Conservation (phyloP, 1,284 basidiomycete genomes). For the Irpex sp. region DNA sequence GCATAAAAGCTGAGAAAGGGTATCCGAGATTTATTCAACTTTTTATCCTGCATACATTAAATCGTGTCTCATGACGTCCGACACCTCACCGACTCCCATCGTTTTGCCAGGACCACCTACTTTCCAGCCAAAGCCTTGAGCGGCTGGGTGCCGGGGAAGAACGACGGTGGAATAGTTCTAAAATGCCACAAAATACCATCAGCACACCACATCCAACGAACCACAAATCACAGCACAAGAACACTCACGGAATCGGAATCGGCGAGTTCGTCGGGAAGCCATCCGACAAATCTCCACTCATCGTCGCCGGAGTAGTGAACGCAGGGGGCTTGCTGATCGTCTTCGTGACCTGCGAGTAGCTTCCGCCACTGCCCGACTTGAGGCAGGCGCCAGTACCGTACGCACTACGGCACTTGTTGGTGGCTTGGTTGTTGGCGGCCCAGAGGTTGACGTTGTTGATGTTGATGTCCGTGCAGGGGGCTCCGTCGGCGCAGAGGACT, state of each 20-base stretch:
- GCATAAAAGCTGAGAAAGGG: too few species aligned
- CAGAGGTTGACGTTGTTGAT: constrained; percentile 31
- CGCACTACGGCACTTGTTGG: constrained; percentile 30
- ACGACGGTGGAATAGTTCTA: constrained; percentile 30
- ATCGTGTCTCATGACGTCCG: not conserved
- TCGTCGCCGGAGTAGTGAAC: constrained; percentile 26
- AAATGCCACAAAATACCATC: not conserved
- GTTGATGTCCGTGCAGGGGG: constrained; percentile 29
- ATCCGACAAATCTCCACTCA: constrained; percentile 26
- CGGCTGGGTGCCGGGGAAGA: constrained; percentile 27
- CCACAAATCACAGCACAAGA: not conserved
- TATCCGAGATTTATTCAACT: too few species aligned
- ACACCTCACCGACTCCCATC: not conserved
- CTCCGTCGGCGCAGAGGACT: constrained; percentile 30
- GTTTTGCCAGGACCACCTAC: not conserved
- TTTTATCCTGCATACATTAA: not conserved
- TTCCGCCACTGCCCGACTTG: constrained; percentile 15
- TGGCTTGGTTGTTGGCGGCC: constrained; percentile 25
- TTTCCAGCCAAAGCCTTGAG: constrained; percentile 21
- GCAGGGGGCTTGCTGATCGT: constrained; percentile 26
- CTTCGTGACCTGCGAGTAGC: constrained; percentile 12
- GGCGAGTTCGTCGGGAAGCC: constrained; percentile 28
- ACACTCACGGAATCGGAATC: constrained; percentile 31
- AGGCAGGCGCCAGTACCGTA: constrained; percentile 30
- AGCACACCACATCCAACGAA: not conserved